phyloP scores from a whole-genome alignment of 2,329 filamentous ascomycete genomes.

The Diaporthe nobilis region DNA sequence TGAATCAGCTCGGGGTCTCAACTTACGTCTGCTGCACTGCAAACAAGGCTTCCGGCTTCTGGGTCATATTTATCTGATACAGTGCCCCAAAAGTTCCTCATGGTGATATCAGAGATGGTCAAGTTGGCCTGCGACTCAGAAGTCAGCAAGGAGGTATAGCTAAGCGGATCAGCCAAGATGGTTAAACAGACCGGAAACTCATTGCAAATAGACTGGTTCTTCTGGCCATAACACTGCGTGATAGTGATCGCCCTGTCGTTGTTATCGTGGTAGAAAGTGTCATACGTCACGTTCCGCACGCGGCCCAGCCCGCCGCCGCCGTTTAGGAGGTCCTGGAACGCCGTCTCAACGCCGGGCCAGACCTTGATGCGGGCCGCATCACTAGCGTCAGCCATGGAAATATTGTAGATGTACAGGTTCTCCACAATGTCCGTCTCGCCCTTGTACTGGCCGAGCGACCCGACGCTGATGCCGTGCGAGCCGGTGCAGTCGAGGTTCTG shows the following conservation, averaged over 20 bases:
- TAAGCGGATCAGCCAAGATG: background rate
- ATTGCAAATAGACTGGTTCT: conserved; percentile 50
- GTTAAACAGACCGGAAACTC: conserved; percentile 46
- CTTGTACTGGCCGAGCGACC: conserved; percentile 57
- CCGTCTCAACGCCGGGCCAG: conserved; percentile 63
- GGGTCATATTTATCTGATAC: conserved; percentile 10
- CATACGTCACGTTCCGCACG: conserved; percentile 62
- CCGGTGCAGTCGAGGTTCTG: conserved; percentile 59
- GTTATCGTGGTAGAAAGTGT: conserved; percentile 68
- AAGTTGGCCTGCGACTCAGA: conserved; percentile 49
- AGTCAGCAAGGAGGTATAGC: too few relatives aligned
- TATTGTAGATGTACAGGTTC: conserved; percentile 58
- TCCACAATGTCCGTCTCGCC: conserved; percentile 55
- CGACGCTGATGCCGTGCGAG: conserved; percentile 63
- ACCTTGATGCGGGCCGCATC: conserved; percentile 77
- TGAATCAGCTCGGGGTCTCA: background rate
- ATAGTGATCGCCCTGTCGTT: conserved; percentile 74
- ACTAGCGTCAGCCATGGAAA: conserved; percentile 46
- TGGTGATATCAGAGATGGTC: conserved; percentile 69
- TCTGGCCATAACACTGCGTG: conserved; percentile 71
- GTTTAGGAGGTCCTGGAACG: conserved; percentile 25
- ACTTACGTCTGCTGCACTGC: conserved; percentile 25
- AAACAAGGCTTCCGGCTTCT: conserved; percentile 1
- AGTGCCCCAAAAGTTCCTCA: conserved; percentile 64
- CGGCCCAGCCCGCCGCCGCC: conserved; percentile 38